A percentile compares a stretch with the other conserved stretches of the same genome.
Conservation (phyloP, 306 rosid species). For the Neltuma alba region DNA sequence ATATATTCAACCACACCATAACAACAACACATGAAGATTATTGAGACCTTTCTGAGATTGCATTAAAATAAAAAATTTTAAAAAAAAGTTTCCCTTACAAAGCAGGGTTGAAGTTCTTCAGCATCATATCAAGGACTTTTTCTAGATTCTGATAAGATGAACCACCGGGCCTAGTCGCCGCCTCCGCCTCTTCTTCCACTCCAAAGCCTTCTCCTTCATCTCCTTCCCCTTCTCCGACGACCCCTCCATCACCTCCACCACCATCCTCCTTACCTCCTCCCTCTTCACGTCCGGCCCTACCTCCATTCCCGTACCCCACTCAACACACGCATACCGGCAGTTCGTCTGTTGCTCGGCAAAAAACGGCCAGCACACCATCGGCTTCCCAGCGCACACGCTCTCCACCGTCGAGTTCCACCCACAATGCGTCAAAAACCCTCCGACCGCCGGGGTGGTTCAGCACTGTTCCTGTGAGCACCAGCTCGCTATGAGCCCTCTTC, state of each 20-base stretch:
- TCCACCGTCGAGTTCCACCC: neutral
- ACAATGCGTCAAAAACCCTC: neutral
- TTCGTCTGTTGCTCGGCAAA: neutral
- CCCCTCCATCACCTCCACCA: neutral
- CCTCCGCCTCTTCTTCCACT: neutral
- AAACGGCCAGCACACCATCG: neutral
- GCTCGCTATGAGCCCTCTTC: slow-evolving; percentile 18
- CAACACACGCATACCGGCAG: neutral
- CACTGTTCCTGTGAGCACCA: slow-evolving; percentile 9
- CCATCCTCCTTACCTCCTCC: neutral
- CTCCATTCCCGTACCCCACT: neutral
- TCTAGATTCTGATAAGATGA: neutral
- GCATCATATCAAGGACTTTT: neutral
- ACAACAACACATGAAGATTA: too few species aligned
- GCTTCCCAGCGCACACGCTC: neutral
- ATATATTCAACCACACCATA: too few species aligned
- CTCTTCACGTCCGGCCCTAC: neutral
- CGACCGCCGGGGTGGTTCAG: neutral
- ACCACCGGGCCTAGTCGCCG: neutral
- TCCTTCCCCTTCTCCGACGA: neutral
- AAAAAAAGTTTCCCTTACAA: too few species aligned
- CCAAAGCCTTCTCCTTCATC: neutral
- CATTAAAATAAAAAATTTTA: too few species aligned
- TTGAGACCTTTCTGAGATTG: too few species aligned
- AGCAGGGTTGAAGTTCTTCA: neutral